Base-by-base conservation (phyloP, 2,329 filamentous ascomycete genomes). In the Metarhizium guizhouense region DNA sequence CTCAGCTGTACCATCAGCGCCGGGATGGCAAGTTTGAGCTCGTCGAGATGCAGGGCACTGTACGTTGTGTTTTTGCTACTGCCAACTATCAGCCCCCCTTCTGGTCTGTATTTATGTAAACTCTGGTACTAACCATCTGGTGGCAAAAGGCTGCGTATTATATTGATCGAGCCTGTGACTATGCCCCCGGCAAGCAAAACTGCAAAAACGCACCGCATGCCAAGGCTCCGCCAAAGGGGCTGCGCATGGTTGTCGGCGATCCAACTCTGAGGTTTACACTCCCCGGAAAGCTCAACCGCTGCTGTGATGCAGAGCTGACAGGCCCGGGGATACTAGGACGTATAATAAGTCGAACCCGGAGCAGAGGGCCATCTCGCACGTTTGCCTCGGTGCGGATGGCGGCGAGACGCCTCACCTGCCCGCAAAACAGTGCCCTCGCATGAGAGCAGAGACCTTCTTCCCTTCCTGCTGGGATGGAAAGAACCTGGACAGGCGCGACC, bases 181-280 rank as follows among this genome's bases (percentile, higher is more conserved):
- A 64, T 47, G 58, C 54, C 10, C 52, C 59, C 1, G 64, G 64
- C 8, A 60, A 64, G 11, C 49, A 47, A 20, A 63, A 64, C 56
- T 67, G 65, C 51, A 25, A 58, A 25, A 51, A 49, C 34, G 42
- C 54, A 8, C 56, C 56, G 3, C 48, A 48, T n/a, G 72, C 84
- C 6, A 68, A 75, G 34, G 79, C 83, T 3, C 87, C 85, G 62
- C 85, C 83, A 0, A 67, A 75, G 18, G 81, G 77, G 53, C 83
- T 88, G 62, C 81, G 83, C 53, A 87, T 88, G 83, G 54, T 88
- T 36, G 81, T 83, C 5, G 85, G 85, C 38, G 74, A 84, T 61
- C 73, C 79, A 56, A 73, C 74, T 59, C 78, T 82, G 58, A 57
- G 60, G 61, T 64, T 7, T 34, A 34, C 5, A 52, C 32, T 25